A percentile compares a stretch with the other conserved stretches of the same genome.
Evolutionary conservation across 2,329 filamentous ascomycete species (phyloP).

Genomic region (Calonectria naviculata): DNA sequence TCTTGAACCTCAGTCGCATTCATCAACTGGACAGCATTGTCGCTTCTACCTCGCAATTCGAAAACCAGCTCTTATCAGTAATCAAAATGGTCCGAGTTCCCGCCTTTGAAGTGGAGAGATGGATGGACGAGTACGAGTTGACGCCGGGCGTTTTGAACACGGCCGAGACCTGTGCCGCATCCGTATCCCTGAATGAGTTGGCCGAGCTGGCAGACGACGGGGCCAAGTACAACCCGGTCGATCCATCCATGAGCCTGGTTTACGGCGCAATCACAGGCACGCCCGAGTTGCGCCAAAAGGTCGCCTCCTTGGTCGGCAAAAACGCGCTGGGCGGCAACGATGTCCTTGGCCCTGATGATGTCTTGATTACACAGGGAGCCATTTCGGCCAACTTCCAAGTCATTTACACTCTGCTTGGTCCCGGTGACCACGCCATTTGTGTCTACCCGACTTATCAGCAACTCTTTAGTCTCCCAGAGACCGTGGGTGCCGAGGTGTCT

Average conservation of each 20-base stretch:
- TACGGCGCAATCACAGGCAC: constrained; percentile 84
- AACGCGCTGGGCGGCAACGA: constrained; percentile 43
- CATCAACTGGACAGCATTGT: neutral
- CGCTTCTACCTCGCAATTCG: neutral
- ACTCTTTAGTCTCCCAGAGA: constrained; percentile 79
- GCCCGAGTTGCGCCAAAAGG: constrained; percentile 68
- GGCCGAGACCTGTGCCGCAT: constrained; percentile 82
- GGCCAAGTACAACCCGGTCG: constrained; percentile 51
- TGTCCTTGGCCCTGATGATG: constrained; percentile 63
- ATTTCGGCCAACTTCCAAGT: constrained; percentile 88
- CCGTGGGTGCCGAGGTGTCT: constrained; percentile 80
- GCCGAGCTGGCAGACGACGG: constrained; percentile 68
- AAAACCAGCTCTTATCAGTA: neutral
- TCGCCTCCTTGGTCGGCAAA: constrained; percentile 72
- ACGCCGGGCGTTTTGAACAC: constrained; percentile 73
- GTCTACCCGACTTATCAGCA: constrained; percentile 91
- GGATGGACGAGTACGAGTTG: constrained; percentile 72
- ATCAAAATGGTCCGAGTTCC: constrained; percentile 65
- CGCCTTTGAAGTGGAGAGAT: constrained; percentile 77
- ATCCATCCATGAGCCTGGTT: constrained; percentile 68
- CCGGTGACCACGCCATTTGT: constrained; percentile 83
- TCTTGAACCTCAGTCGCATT: neutral
- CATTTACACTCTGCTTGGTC: constrained; percentile 77
- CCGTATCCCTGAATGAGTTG: constrained; percentile 78
- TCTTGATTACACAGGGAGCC: constrained; percentile 83